A percentile compares a stretch with the other conserved stretches of the same genome.
Conservation (phyloP, 2,329 filamentous ascomycete genomes). For the Neofusicoccum kwambonambiense region DNA sequence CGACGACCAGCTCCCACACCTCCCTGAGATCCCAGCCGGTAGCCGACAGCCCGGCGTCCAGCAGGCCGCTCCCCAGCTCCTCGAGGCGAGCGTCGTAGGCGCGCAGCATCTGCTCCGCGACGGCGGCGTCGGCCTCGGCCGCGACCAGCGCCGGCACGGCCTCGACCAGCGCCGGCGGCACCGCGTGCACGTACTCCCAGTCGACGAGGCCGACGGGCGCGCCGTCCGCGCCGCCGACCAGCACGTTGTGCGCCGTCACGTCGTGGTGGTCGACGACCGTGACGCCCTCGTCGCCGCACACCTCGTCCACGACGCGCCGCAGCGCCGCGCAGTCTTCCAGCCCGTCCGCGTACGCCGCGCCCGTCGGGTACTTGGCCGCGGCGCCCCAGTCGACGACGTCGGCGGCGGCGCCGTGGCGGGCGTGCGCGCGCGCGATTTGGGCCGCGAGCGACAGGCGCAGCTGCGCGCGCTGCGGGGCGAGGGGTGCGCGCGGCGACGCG, state of each 20-base stretch:
- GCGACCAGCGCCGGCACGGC: neutral
- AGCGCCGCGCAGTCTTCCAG: too few species aligned
- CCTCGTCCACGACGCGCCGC: neutral
- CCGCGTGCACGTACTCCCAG: constrained; percentile 9
- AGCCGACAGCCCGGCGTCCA: neutral
- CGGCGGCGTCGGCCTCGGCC: neutral
- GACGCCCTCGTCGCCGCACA: neutral
- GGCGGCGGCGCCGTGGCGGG: too few species aligned
- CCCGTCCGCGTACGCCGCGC: too few species aligned
- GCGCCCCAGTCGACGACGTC: too few species aligned
- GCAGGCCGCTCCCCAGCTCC: neutral
- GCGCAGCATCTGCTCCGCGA: neutral
- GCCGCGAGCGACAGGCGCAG: too few species aligned
- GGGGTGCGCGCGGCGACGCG: too few species aligned
- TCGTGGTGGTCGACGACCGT: constrained; percentile 9
- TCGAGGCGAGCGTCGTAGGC: neutral
- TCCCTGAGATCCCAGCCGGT: too few species aligned
- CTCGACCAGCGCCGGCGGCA: neutral
- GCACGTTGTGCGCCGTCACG: neutral
- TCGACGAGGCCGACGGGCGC: constrained; percentile 8
- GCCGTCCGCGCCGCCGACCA: neutral
- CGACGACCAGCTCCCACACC: too few species aligned
- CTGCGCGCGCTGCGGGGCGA: too few species aligned
- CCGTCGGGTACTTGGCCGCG: too few species aligned
- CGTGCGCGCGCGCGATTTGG: too few species aligned